These are phyloP conservation scores for Blepharisma undulans DNA, from an alignment of 169 alveolate genomes.

Conservation along the genomic window DNA sequence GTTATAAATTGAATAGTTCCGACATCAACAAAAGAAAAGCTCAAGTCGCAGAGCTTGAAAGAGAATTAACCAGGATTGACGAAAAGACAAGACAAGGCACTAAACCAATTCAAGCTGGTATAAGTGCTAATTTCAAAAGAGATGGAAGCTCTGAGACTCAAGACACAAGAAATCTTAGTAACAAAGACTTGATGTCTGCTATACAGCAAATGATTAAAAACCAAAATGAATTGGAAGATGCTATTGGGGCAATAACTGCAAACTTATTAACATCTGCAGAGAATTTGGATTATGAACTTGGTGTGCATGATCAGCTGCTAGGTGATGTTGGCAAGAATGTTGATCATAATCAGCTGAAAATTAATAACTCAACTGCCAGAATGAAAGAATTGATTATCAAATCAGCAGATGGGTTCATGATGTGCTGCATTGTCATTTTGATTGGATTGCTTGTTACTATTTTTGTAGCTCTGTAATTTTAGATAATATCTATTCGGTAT, in stretches of 20 bases:
- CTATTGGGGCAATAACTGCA: conserved; percentile 7
- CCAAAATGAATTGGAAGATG: conserved; percentile 10
- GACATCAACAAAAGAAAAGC: neutral
- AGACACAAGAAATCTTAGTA: conserved; percentile 30
- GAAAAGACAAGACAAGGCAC: neutral
- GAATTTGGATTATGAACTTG: conserved; percentile 26
- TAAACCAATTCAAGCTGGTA: neutral
- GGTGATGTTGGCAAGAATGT: conserved; percentile 28
- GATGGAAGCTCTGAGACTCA: neutral
- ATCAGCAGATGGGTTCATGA: conserved; percentile 12
- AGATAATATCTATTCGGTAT: neutral
- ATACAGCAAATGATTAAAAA: neutral
- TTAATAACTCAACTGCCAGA: neutral
- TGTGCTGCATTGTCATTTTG: conserved; percentile 6
- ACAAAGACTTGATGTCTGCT: neutral
- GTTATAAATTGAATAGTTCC: neutral
- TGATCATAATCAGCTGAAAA: neutral
- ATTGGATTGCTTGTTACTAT: neutral
- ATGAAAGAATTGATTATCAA: neutral
- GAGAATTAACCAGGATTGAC: neutral
- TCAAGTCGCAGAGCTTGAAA: conserved; percentile 1
- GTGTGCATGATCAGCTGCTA: neutral
- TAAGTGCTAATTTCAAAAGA: conserved; percentile 16
- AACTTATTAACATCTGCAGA: neutral
- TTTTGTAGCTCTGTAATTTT: neutral